These are phyloP conservation scores for Ananas comosus DNA, from an alignment of 176 grass and related monocot species.

Conservation along the genomic window DNA sequence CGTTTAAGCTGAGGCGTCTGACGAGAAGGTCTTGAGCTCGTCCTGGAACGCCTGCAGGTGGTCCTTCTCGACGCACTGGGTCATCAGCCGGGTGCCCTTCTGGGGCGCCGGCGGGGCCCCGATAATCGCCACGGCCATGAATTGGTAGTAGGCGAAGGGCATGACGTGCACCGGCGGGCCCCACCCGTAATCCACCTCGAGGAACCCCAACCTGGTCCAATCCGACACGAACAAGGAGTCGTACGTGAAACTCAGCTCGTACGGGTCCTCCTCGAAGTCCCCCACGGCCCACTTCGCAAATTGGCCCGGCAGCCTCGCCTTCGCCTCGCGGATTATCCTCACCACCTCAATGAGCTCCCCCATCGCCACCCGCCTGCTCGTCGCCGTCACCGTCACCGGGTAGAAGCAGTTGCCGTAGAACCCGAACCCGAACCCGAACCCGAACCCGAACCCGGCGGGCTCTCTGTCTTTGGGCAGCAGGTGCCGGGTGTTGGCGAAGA, in stretches of 20 bases:
- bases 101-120: constrained; percentile 49
- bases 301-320: constrained; percentile 34
- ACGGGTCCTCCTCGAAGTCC: constrained; percentile 43
- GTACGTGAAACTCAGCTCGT: constrained; percentile 59
- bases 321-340: constrained; percentile 47
- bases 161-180: constrained; percentile 47
- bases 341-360: constrained; percentile 49
- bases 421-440: constrained; percentile 25
- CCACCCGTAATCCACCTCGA: constrained; percentile 82
- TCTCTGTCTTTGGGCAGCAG: constrained; percentile 7
- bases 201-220: constrained; percentile 64
- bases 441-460: background rate
- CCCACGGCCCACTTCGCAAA: constrained; percentile 64
- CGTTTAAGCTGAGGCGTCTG: too few species aligned
- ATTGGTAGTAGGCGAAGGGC: constrained; percentile 55
- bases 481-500: constrained; percentile 85
- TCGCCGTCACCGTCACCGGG: constrained; percentile 39
- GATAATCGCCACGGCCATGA: constrained; percentile 81
- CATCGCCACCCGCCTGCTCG: constrained; percentile 11
- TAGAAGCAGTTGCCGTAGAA: constrained; percentile 99
- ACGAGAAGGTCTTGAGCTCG: constrained; percentile 50
- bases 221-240: constrained; percentile 78
- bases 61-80: constrained; percentile 70
- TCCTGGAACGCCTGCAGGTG: constrained; percentile 56
- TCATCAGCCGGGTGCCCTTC: constrained; percentile 59